A percentile compares a stretch with the other conserved stretches of the same genome.
Evolutionary conservation across 116 monocot species (phyloP).

Genomic region (Dioscorea cayenensis): DNA sequence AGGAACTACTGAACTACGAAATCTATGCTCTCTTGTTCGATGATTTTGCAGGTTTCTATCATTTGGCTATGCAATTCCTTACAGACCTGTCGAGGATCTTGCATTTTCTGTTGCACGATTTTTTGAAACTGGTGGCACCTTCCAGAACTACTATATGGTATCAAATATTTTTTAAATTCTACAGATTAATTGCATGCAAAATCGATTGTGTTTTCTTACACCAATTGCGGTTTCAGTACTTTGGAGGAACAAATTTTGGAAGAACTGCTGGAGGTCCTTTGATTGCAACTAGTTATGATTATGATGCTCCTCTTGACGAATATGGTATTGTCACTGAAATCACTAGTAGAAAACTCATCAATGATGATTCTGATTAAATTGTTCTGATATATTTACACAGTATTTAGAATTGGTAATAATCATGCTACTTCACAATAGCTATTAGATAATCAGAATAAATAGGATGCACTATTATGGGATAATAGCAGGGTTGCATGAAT

Average conservation of each 20-base stretch:
- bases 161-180: not conserved
- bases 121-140: constrained; percentile 54
- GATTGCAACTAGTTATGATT: constrained; percentile 55
- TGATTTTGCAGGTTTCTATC: constrained; percentile 30
- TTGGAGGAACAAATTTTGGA: constrained; percentile 71
- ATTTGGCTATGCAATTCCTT: constrained; percentile 41
- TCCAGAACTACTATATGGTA: constrained; percentile 80
- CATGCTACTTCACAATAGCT: no score
- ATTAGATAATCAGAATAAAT: no score
- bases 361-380: not conserved
- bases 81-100: constrained; percentile 52
- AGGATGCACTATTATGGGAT: no score
- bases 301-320: constrained; percentile 69
- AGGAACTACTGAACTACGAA: not conserved
- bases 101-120: constrained; percentile 69
- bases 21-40: not conserved
- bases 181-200: not conserved
- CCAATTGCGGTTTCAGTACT: constrained; percentile 27
- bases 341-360: not conserved
- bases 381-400: not conserved
- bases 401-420: no score
- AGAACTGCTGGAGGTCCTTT: constrained; percentile 57
- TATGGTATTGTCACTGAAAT: constrained; percentile 32
- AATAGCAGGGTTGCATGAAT: no score
- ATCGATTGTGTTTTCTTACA: not conserved